These are phyloP conservation scores for Hypoxylon sp. DNA, from an alignment of 2,329 filamentous ascomycete species.

Conservation along the genomic window DNA sequence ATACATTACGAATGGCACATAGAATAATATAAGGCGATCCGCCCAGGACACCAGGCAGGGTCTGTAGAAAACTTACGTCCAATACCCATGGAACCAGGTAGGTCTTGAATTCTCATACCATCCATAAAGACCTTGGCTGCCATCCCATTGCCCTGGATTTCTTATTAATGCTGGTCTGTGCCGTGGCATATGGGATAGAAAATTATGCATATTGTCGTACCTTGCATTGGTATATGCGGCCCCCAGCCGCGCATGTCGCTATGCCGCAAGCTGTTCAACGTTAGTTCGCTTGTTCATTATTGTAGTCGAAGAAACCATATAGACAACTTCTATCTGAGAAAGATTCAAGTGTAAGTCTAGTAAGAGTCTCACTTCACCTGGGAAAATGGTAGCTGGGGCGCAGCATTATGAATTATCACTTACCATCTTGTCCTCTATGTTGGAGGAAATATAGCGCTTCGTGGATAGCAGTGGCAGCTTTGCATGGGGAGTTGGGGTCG, in stretches of 20 bases:
- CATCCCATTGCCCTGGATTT: constrained; percentile 77
- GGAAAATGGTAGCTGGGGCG: not conserved
- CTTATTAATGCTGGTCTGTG: constrained; percentile 11
- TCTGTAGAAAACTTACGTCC: constrained; percentile 58
- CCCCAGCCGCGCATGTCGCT: constrained; percentile 77
- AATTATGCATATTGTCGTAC: constrained; percentile 1
- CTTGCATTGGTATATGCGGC: constrained; percentile 89
- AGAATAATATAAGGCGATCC: not conserved
- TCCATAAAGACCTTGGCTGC: constrained; percentile 87
- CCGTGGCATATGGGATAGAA: not conserved
- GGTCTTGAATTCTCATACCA: constrained; percentile 76
- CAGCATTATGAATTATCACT: constrained; percentile 1
- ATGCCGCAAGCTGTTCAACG: constrained; percentile 70
- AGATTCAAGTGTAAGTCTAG: constrained; percentile 1
- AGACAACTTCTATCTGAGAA: not conserved
- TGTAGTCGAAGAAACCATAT: not conserved
- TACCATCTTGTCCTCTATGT: constrained; percentile 84
- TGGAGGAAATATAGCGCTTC: constrained; percentile 48
- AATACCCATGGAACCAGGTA: constrained; percentile 88
- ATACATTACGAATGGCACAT: not conserved
- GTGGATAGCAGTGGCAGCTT: constrained; percentile 72
- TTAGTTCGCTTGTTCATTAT: constrained; percentile 9
- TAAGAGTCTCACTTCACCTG: not conserved
- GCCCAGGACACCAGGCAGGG: not conserved
- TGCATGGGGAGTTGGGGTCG: constrained; percentile 55